These are phyloP conservation scores for Verticillium alfalfae DNA, from an alignment of 2,329 filamentous ascomycete genomes.

Conservation along the genomic window DNA sequence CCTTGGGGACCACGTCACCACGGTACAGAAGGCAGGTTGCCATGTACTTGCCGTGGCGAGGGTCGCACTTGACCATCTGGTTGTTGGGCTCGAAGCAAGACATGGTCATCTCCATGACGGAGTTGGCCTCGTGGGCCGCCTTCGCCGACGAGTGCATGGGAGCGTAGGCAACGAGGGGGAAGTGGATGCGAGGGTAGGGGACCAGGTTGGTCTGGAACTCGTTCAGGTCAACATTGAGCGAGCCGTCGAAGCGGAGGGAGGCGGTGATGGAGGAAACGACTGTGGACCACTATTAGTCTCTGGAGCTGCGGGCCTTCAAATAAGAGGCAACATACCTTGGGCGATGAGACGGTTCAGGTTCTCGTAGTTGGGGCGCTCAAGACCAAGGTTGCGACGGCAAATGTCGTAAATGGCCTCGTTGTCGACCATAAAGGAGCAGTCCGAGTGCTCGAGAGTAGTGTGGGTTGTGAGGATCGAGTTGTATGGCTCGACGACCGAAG, in stretches of 20 bases:
- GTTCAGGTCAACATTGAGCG: conserved; percentile 98
- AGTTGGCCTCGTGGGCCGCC: conserved; percentile 96
- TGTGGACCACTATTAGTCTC: conserved; percentile 27
- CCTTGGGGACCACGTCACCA: conserved; percentile 95
- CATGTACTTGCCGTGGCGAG: conserved; percentile 99
- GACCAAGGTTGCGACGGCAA: conserved; percentile 93
- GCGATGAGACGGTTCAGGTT: conserved; percentile 98
- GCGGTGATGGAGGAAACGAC: conserved; percentile 98
- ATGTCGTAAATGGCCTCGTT: conserved; percentile 99
- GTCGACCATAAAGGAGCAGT: conserved; percentile 99
- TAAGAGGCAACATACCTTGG: conserved; percentile 57
- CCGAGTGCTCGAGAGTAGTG: conserved; percentile 98
- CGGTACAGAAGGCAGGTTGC: conserved; percentile 97
- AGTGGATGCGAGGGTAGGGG: conserved; percentile 97
- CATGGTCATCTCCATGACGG: conserved; percentile 96
- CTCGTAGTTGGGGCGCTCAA: conserved; percentile 96
- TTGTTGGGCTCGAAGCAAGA: conserved; percentile 99
- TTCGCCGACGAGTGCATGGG: conserved; percentile 93
- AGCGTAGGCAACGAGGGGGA: conserved; percentile 94
- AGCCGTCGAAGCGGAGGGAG: conserved; percentile 96
- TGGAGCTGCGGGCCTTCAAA: background rate
- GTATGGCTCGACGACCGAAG: conserved; percentile 98
- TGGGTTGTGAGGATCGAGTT: conserved; percentile 99
- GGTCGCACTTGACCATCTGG: conserved; percentile 99
- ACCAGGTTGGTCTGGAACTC: conserved; percentile 99